Percentiles rank a stretch among this genome's conserved stretches.
phyloP scores from a whole-genome alignment of 495 filamentous ascomycete species.

The Trichocladium uniseriatum region DNA sequence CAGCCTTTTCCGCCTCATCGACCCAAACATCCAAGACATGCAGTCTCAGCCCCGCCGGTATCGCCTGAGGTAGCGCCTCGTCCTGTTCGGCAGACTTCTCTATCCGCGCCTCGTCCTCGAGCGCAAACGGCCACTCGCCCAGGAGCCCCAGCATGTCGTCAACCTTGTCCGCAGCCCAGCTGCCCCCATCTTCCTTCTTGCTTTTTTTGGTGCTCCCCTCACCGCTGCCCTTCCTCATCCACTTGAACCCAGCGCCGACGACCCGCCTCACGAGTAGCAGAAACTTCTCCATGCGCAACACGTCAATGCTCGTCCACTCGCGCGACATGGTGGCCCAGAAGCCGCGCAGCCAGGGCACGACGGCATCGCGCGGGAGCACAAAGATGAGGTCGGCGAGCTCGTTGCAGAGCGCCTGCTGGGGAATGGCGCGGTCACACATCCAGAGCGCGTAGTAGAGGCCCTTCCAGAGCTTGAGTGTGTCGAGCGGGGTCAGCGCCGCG shows the following conservation, averaged over 20 bases:
- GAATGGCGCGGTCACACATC: slow-evolving; percentile 82
- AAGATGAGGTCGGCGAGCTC: slow-evolving; percentile 67
- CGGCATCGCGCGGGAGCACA: slow-evolving; percentile 51
- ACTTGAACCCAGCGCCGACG: slow-evolving; percentile 56
- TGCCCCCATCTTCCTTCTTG: background rate
- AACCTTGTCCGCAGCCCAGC: slow-evolving; percentile 27
- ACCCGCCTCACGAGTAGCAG: slow-evolving; percentile 73
- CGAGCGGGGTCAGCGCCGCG: slow-evolving; percentile 53
- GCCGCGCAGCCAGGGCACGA: slow-evolving; percentile 55
- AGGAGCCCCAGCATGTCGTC: slow-evolving; percentile 34
- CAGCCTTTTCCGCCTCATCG: slow-evolving; percentile 67
- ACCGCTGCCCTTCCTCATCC: slow-evolving; percentile 32
- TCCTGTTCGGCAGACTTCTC: slow-evolving; percentile 13
- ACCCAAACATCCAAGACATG: slow-evolving; percentile 89
- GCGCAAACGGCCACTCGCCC: slow-evolving; percentile 36
- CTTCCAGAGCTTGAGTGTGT: slow-evolving; percentile 90
- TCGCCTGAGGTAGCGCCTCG: slow-evolving; percentile 28
- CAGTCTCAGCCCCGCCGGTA: slow-evolving; percentile 75
- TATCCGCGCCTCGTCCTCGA: slow-evolving; percentile 28
- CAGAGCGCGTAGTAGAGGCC: slow-evolving; percentile 94
- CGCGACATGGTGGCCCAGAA: slow-evolving; percentile 86
- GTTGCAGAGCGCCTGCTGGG: slow-evolving; percentile 73
- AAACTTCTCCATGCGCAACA: slow-evolving; percentile 87
- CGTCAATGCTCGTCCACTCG: slow-evolving; percentile 77
- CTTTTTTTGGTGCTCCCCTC: slow-evolving; percentile 16